Evolutionary conservation across 2,329 filamentous ascomycete species (phyloP).

Genomic region (Clonostachys solani): DNA sequence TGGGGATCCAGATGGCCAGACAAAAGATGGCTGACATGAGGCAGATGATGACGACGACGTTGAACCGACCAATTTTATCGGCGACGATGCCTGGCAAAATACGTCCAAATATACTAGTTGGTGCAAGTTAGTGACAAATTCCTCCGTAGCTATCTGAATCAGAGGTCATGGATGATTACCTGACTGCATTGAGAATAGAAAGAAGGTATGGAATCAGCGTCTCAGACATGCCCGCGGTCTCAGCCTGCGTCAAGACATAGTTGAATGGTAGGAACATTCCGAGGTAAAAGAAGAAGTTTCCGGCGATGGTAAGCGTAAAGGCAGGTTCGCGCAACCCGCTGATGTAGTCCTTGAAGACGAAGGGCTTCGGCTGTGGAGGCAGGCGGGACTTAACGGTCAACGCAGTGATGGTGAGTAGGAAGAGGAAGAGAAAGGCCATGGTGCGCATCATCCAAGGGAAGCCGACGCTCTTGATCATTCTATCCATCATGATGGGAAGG

Average conservation of each 20-base stretch:
- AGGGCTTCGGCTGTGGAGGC: slow-evolving; percentile 37
- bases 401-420: slow-evolving; percentile 25
- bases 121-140: neutral
- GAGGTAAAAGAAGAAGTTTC: slow-evolving; percentile 50
- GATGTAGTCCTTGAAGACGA: slow-evolving; percentile 41
- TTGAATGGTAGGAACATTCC: slow-evolving; percentile 52
- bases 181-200: slow-evolving; percentile 53
- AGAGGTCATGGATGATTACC: slow-evolving; percentile 19
- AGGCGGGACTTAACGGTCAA: slow-evolving; percentile 32
- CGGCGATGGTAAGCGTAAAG: slow-evolving; percentile 35
- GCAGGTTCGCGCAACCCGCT: slow-evolving; percentile 38
- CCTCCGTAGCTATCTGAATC: neutral
- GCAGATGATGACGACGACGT: slow-evolving; percentile 46
- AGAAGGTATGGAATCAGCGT: slow-evolving; percentile 40
- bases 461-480: slow-evolving; percentile 40
- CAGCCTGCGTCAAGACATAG: slow-evolving; percentile 44
- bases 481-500: slow-evolving; percentile 57
- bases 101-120: slow-evolving; percentile 40
- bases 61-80: slow-evolving; percentile 39
- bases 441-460: slow-evolving; percentile 45
- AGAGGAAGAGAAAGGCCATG: slow-evolving; percentile 40
- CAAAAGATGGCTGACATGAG: slow-evolving; percentile 39
- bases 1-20: slow-evolving; percentile 44
- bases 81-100: slow-evolving; percentile 45
- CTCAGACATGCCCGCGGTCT: slow-evolving; percentile 33